Evolutionary conservation across 1,139 yeast genomes (phyloP), one percentile per base, ranked within the genome.

Genomic region (Saccharomyces uvarum): DNA sequence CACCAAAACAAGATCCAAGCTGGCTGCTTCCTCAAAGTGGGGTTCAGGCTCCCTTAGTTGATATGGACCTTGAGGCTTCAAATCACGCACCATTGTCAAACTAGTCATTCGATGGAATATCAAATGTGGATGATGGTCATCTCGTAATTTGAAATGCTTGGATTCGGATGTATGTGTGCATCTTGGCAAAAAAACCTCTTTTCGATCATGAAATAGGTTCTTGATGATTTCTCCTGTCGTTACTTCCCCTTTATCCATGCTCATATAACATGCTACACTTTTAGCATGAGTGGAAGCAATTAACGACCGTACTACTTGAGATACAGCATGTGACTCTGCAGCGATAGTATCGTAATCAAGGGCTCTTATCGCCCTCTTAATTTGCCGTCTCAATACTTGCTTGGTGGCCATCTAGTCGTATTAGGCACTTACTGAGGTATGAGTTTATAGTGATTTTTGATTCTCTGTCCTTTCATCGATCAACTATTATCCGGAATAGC

Each of bases 51-150:
- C 97, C 50, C 80, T 70, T 27, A 91, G 71, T 38, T 78, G 70
- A 66, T 81, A 90, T 55, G 76, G 79, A 0, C 97, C 97, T 47
- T 77, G 78, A 0, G 96, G 96, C 55, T 71, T 59, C 56, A 90
- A 72, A 1, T 62, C 57, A 0, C 63, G 52, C 1, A 87, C 81
- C 2, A 76, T 76, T 3, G 75, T 72, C 53, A 69, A 67, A 0
- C 76, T 63, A 0, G 67, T 62, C 56, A 88, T 74, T 51, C 74
- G 70, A 32, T 86, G 72, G 79, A 90, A 86, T 19, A 77, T 74
- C 57, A 90, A 67, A 62, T 82, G 83, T 16, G 81, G 75, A 51
- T 63, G 66, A 47, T 59, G 59, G 13, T 55, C 53, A 6, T 52
- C 55, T 52, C 68, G 51, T 38, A 67, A 53, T 28, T 52, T 53